These are phyloP conservation scores for Pichia cactophila DNA, from an alignment of 1,139 yeast genomes.

Conservation along the genomic window DNA sequence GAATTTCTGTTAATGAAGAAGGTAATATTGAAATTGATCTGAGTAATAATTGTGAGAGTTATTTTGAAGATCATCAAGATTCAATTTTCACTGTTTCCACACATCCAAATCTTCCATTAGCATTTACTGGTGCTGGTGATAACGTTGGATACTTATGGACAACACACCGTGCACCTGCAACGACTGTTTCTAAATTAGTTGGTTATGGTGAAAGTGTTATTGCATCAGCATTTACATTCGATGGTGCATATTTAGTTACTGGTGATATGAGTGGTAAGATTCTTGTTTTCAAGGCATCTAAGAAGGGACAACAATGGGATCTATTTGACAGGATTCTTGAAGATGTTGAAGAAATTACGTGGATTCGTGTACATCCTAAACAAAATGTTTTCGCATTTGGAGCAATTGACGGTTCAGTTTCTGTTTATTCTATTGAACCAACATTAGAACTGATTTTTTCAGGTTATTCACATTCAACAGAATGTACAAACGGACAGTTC, in stretches of 20 bases:
- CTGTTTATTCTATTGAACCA: conserved; percentile 78
- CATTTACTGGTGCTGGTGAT: conserved; percentile 79
- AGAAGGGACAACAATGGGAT: conserved; percentile 79
- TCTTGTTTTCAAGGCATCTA: conserved; percentile 60
- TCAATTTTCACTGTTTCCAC: conserved; percentile 70
- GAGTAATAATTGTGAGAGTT: conserved; percentile 81
- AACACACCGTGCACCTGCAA: conserved; percentile 74
- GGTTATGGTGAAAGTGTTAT: conserved; percentile 87
- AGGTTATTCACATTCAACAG: conserved; percentile 72
- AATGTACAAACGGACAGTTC: conserved; percentile 73
- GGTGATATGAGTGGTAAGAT: conserved; percentile 94
- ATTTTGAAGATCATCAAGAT: conserved; percentile 83
- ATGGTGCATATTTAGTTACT: conserved; percentile 73
- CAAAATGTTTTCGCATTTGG: conserved; percentile 88
- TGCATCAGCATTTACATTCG: conserved; percentile 73
- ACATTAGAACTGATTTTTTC: conserved; percentile 66
- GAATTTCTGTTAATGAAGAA: conserved; percentile 30
- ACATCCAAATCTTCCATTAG: conserved; percentile 69
- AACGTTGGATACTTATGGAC: conserved; percentile 88
- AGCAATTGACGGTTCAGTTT: conserved; percentile 85
- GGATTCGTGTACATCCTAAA: conserved; percentile 75
- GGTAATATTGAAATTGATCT: conserved; percentile 54
- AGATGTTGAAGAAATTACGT: conserved; percentile 78
- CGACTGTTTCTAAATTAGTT: conserved; percentile 61
- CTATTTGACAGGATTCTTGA: conserved; percentile 55